Base-by-base conservation (phyloP, 2,329 filamentous ascomycete species). In the Cercospora beticola region DNA sequence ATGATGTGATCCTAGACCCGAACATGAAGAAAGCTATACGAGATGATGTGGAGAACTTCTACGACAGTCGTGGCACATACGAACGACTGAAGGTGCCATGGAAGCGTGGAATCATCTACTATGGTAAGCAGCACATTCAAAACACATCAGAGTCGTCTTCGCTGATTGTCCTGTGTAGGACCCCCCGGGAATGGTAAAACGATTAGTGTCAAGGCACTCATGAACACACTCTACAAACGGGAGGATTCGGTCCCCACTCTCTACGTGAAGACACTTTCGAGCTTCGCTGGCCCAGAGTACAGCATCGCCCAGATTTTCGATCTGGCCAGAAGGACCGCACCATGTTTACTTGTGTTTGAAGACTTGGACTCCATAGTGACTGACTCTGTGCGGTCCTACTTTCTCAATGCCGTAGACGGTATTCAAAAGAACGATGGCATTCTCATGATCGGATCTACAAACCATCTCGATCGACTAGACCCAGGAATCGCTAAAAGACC, bases 391-490 rank as follows among this genome's bases (percentile, higher is more conserved):
- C 83, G 89, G 30, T 88, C 85, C 63, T 92, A 90, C 81, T 92
- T 92, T 79, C 82, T 92, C 59, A 92, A 92, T 75, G 89, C 92
- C 77, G 86, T 92, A 3, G 90, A 92, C 70, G 90, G 90, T 0
- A 85, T 92, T 10, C 86, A 87, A 73, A 85, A 83, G 70, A 92
- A 92, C 71, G 87, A 92, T 71, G 90, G 90, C 10, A 90, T 92
- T 65, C 84, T 91, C 70, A 90, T 92, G 82, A 75, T 79, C 7
- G 78, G 77, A 21, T 76, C 74, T 2, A 79, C 78, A 0, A 79
- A 79, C 68, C 82, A 84, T 71, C 82, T 92, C 5, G 89, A 92
- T 40, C 83, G 85, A 1, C 79, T 92, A 5, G 89, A 92, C 71
- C 89, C 89, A 0, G 89, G 89, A 21, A 89, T 80, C 36, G 73